Base-by-base conservation (phyloP, 768 basidiomycete genomes). In the Xerocomus brunneocitrinus region DNA sequence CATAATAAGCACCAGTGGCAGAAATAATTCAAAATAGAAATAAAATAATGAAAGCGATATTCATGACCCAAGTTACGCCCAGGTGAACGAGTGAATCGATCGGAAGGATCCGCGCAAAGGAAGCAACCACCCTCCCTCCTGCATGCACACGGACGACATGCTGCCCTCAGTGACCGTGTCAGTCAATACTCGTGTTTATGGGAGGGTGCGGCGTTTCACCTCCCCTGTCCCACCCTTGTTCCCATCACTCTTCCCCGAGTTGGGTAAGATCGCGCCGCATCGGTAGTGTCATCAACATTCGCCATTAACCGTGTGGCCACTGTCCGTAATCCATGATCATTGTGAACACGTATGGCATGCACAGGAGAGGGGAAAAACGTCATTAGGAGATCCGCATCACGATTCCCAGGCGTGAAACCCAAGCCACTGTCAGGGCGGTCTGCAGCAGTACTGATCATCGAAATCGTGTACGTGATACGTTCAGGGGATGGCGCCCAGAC, bases 371-470 rank as follows among this genome's bases (percentile, higher is more conserved):
- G 55, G 50, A 40, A 49, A 57, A 39, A 74, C 78, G 58, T 88
- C 84, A 63, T 86, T 82, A 31, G 83, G 62, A 22, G 70, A 67
- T 54, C 84, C 55, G 27, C 83, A 57, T 82, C 85, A 58, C 82
- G 44, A 45, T 41, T 16, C 3, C 14, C 27, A 16, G 79, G 83
- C 44, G 86, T 65, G 83, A 74, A 41, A 79, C 81, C 52, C 84
- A 68, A 46, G 71, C 76, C 4, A 79, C 83, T 24, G 58, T 19
- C 19, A 19, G 19, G 79, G 78, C 59, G 83, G 68, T 86, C 86
- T 10, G 78, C 62, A 14, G 77, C 73, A 30, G 76, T 62, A 60
- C 80, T 80, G 66, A 85, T 84, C 5, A 80, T 78, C 55, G 79
- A 75, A 24, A 85, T 63, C 53, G 77, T 73, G 71, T 90, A 89